Evolutionary conservation across 306 rosid species (phyloP).

Genomic region (Quercus cerris): DNA sequence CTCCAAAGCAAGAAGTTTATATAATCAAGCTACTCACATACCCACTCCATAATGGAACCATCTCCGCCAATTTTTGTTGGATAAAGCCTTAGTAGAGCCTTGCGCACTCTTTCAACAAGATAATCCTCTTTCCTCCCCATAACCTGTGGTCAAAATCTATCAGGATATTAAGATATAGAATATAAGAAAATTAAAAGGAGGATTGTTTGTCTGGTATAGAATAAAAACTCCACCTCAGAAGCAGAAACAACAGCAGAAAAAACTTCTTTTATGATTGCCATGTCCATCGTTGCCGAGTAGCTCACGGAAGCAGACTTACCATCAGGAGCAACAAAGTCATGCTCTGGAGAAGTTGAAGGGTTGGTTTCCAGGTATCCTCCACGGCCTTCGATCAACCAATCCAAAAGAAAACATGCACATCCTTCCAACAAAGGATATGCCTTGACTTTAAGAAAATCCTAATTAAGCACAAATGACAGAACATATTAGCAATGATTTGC

Average conservation of each 20-base stretch:
- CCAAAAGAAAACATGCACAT: conserved; percentile 65
- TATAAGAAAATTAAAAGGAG: neutral
- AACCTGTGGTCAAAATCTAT: conserved; percentile 29
- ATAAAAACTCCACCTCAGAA: conserved; percentile 48
- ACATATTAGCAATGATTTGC: conserved; percentile 13
- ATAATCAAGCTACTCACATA: conserved; percentile 19
- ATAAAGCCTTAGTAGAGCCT: conserved; percentile 45
- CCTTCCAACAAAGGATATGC: conserved; percentile 84
- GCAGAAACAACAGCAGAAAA: conserved; percentile 55
- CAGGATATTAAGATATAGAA: neutral
- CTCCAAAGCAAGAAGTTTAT: neutral
- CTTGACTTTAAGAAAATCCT: conserved; percentile 62
- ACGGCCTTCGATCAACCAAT: conserved; percentile 71
- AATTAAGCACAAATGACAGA: neutral
- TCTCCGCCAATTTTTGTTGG: conserved; percentile 57
- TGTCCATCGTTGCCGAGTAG: conserved; percentile 78
- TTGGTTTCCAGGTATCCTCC: conserved; percentile 69
- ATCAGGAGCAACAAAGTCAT: conserved; percentile 58
- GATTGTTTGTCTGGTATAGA: neutral
- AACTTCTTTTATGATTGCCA: conserved; percentile 63
- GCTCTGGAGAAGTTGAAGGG: conserved; percentile 90
- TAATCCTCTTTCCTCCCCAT: conserved; percentile 47
- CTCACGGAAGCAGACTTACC: conserved; percentile 76
- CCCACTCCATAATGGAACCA: conserved; percentile 89
- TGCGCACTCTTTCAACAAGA: conserved; percentile 29